Base-by-base conservation (phyloP, 225 moss, liverwort and hornwort genomes). In the Asterella californica region DNA sequence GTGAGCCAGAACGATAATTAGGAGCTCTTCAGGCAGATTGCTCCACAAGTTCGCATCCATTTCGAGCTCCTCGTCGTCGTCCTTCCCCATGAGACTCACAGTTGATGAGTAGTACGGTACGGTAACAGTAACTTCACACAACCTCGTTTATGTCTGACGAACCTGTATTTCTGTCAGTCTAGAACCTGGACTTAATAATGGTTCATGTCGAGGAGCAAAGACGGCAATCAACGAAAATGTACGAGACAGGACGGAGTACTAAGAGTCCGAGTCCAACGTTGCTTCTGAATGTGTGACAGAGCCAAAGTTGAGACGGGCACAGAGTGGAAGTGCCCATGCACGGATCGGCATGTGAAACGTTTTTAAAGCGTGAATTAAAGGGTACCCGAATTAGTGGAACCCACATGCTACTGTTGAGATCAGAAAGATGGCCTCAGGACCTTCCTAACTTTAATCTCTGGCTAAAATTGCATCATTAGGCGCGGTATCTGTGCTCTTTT, bases 1-100 rank as follows among this genome's bases (percentile, higher is more conserved):
- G 74, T 82, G 82, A 45, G 87, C 87, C 19, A 87, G 82, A 34
- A 87, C 84, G 12, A 82, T 76, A 12, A 71, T 74, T n/a, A 87
- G 74, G 33, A 84, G 84, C 77, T 87, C 87, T 32, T 87, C 82
- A 0, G 87, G 84, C 53, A 84, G 75, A 53, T 84, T 63, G 1
- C 70, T 82, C 87, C 87, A 87, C 12, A 87, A 70, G 29, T 82
- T 80, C 15, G 66, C 52, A 46, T 84, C 82, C 84, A 84, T 79
- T 17, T 87, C 84, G 22, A 21, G 38, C 36, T 54, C 54, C 53
- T 75, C 55, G 22, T 53, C 53, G 7, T 74, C 30, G 18, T 55
- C 34, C 10, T 76, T n/a, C 75, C 11, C 74, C 52, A 52, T 53
- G 50, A 22, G 21, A 57, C 5, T 70, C 7, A 59, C 1, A 63